These are phyloP conservation scores for Teratosphaeria destructans DNA, from an alignment of 2,329 filamentous ascomycete species.

Conservation along the genomic window DNA sequence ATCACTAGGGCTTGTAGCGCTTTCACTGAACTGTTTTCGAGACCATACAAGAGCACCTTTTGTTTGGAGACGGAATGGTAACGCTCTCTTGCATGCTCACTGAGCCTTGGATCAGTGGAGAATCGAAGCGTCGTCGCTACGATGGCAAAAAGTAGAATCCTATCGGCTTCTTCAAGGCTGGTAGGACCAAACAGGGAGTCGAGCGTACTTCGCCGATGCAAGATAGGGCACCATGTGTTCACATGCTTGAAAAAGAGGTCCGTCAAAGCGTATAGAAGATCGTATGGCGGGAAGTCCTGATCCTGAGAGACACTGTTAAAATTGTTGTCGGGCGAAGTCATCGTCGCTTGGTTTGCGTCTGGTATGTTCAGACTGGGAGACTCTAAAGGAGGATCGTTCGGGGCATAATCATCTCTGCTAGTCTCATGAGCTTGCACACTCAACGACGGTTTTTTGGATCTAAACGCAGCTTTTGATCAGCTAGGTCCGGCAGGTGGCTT, in stretches of 20 bases:
- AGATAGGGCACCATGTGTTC: constrained; percentile 68
- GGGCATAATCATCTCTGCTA: constrained; percentile 19
- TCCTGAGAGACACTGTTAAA: constrained; percentile 26
- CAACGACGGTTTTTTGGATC: constrained; percentile 9
- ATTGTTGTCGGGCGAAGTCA: constrained; percentile 5
- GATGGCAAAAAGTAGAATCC: constrained; percentile 75
- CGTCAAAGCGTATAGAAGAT: constrained; percentile 49
- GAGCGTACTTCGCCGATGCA: constrained; percentile 74
- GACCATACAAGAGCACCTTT: constrained; percentile 73
- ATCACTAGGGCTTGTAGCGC: constrained; percentile 81
- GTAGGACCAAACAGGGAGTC: constrained; percentile 68
- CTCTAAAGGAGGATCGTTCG: constrained; percentile 37
- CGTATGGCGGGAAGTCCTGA: constrained; percentile 47
- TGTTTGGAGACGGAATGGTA: constrained; percentile 78
- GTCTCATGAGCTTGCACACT: constrained; percentile 7
- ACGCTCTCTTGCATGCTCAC: constrained; percentile 58
- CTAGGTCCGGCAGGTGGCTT: not conserved
- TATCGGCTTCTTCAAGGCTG: constrained; percentile 67
- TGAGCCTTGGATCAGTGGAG: constrained; percentile 65
- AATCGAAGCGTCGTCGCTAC: constrained; percentile 81
- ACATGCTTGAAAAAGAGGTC: constrained; percentile 56
- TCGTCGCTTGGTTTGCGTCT: constrained; percentile 12
- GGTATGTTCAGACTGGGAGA: constrained; percentile 49
- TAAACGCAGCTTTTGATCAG: not conserved
- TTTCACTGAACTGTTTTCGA: constrained; percentile 84